These are phyloP conservation scores for Chalciporus pseudorubinellus DNA, from an alignment of 768 basidiomycete genomes.

Conservation along the genomic window DNA sequence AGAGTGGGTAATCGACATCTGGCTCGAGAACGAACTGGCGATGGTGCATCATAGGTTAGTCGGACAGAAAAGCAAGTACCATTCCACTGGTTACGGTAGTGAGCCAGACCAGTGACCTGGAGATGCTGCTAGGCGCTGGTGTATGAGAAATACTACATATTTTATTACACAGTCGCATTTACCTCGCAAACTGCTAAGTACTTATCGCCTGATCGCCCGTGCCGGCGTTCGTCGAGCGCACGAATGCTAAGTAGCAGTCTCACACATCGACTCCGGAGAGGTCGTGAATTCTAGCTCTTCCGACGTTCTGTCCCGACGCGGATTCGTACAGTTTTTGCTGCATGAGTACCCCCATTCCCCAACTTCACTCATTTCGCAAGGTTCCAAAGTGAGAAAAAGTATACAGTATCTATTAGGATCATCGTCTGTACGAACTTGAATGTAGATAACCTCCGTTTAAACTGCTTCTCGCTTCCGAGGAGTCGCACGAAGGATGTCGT, in stretches of 20 bases:
- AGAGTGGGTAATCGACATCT: constrained; percentile 43
- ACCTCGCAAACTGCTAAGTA: too few relatives aligned
- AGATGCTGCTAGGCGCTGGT: neutral
- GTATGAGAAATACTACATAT: too few relatives aligned
- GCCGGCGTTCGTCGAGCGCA: too few relatives aligned
- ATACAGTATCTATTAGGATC: constrained; percentile 2
- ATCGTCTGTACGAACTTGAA: neutral
- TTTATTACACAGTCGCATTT: too few relatives aligned
- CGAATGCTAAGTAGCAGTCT: too few relatives aligned
- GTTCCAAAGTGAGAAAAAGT: neutral
- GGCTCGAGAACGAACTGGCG: constrained; percentile 38
- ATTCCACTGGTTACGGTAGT: neutral
- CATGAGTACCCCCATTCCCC: too few relatives aligned
- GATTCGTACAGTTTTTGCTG: too few relatives aligned
- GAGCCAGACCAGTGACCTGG: neutral
- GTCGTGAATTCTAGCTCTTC: too few relatives aligned
- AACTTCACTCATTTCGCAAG: too few relatives aligned
- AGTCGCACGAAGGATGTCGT: constrained; percentile 85
- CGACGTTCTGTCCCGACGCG: too few relatives aligned
- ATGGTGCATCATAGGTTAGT: constrained; percentile 17
- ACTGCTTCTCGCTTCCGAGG: constrained; percentile 85
- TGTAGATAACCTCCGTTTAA: constrained; percentile 29
- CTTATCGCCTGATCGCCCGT: too few relatives aligned
- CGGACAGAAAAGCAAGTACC: neutral
- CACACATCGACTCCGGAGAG: too few relatives aligned